Evolutionary conservation across 495 filamentous ascomycete species (phyloP), one percentile per base, ranked within the genome.

Genomic region (Penicillium maclennaniae): DNA sequence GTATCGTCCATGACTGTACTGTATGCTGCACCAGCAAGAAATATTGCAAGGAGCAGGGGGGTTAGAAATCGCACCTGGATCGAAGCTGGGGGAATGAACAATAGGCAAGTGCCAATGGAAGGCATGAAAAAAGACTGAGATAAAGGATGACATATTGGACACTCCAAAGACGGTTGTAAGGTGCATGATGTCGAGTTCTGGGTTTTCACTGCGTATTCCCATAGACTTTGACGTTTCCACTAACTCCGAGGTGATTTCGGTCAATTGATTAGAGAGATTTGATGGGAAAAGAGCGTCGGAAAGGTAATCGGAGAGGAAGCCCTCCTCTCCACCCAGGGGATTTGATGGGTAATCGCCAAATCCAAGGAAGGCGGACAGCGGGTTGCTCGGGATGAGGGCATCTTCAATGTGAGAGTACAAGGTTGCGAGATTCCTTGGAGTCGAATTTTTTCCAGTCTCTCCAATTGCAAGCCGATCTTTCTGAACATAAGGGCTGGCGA

Each of bases 91-190:
- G 17, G 68, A 72, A 58, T 74, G 71, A 1, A 74, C 65, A 28
- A 74, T 62, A 0, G 71, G 69, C 12, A 72, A 46, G 51, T 74
- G 70, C 68, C 69, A 71, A 39, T 74, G 65, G 0, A 72, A 57
- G 15, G 67, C 65, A n/a, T 70, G 63, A 23, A 74, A 74, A 47
- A 69, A 74, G 4, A 55, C 68, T n/a, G 66, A 67, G 21, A 74
- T 65, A 23, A 69, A 74, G 12, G 44, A 40, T 0, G 64, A 62
- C 15, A 74, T 61, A 54, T 70, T 72, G 1, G 65, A 57, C 6
- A 63, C 59, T 2, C 62, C 65, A 4, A 74, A 64, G 5, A 72
- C 51, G 1, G 64, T 38, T 15, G 59, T 53, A 3, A 69, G 47
- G 7, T 68, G 59, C 39, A 58, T 48, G 1, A 61, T 56, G 20